Evolutionary conservation across 2,329 filamentous ascomycete genomes (phyloP).

Genomic region (Grosmannia serpens): DNA sequence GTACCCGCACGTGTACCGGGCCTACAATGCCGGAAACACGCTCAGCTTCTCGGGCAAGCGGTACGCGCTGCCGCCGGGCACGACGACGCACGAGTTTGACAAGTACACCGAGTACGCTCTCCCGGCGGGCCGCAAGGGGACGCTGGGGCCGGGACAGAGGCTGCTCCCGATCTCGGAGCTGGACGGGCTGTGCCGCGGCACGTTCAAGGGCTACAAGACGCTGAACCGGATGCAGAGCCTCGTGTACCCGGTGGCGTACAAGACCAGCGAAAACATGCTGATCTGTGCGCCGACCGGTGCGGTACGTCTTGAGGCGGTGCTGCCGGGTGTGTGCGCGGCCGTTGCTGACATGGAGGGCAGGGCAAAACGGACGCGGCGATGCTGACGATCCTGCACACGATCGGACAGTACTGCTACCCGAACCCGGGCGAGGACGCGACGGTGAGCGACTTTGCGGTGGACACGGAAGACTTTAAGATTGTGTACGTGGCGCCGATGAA

Average conservation of each 20-base stretch:
- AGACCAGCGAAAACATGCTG: constrained; percentile 95
- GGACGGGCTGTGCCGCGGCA: constrained; percentile 81
- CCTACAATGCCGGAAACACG: constrained; percentile 74
- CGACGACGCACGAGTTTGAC: constrained; percentile 54
- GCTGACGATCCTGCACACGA: constrained; percentile 85
- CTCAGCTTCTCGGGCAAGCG: constrained; percentile 69
- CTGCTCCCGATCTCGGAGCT: constrained; percentile 70
- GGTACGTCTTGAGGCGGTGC: constrained; percentile 21
- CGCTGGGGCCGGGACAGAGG: constrained; percentile 58
- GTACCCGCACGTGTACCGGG: constrained; percentile 90
- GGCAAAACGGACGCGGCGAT: constrained; percentile 98
- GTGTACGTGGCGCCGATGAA: constrained; percentile 99
- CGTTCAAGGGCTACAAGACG: constrained; percentile 86
- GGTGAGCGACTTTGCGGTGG: constrained; percentile 70
- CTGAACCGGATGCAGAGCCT: constrained; percentile 98
- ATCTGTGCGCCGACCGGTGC: constrained; percentile 96
- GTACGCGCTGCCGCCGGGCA: constrained; percentile 71
- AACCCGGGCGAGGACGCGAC: constrained; percentile 64
- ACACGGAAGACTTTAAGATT: constrained; percentile 86
- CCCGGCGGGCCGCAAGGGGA: constrained; percentile 70
- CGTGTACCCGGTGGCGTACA: constrained; percentile 90
- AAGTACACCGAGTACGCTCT: constrained; percentile 86
- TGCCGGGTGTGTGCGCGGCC: not conserved
- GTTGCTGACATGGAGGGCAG: constrained; percentile 15
- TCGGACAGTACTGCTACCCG: constrained; percentile 74